These are phyloP conservation scores for Claviceps pazoutovae DNA, from an alignment of 2,329 filamentous ascomycete genomes.

Conservation along the genomic window DNA sequence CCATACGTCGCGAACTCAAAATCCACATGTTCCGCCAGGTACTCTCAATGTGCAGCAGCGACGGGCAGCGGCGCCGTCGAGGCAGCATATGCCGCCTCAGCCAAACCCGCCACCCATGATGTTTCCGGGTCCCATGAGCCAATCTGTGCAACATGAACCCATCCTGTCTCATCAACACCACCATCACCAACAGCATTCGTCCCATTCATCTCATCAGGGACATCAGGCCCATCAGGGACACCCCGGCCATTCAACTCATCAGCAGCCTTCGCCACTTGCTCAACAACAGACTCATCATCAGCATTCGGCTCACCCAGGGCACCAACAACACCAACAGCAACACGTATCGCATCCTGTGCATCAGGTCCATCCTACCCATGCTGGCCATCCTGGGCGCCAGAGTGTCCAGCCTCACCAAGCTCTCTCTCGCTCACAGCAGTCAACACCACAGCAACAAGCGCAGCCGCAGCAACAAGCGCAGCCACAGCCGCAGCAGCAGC, in stretches of 20 bases:
- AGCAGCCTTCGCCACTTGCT: conserved; percentile 9
- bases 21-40: conserved; percentile 33
- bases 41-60: conserved; percentile 31
- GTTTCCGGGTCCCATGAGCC: conserved; percentile 23
- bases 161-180: conserved; percentile 30
- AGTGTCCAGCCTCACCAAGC: conserved; percentile 12
- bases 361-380: conserved; percentile 11
- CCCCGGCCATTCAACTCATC: conserved; percentile 14
- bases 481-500: conserved; percentile 13
- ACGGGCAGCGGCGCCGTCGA: conserved; percentile 26
- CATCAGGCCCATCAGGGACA: conserved; percentile 15
- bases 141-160: conserved; percentile 28
- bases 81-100: conserved; percentile 31
- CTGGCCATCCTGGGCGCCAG: conserved; percentile 13
- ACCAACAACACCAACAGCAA: conserved; percentile 12
- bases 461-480: conserved; percentile 16
- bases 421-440: conserved; percentile 15
- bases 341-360: conserved; percentile 14
- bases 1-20: conserved; percentile 25
- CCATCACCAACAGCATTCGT: conserved; percentile 18
- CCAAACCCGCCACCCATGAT: conserved; percentile 24
- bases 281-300: conserved; percentile 15
- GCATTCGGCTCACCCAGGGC: conserved; percentile 8
- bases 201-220: conserved; percentile 15
- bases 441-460: conserved; percentile 14